Conservation (phyloP, 2,329 filamentous ascomycete species). For the Fusarium sp. region DNA sequence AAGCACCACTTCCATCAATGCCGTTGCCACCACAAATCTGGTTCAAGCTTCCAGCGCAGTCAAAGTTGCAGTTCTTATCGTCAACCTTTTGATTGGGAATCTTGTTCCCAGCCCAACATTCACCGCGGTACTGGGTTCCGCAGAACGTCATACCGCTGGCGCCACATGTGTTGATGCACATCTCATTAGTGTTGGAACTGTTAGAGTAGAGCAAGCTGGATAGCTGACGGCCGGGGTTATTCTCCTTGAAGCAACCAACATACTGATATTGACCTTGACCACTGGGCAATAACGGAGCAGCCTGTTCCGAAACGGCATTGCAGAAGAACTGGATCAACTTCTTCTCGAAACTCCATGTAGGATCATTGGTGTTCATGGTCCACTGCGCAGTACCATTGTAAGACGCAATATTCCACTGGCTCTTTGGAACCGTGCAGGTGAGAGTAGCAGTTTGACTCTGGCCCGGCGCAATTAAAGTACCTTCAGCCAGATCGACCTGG, state of each 20-base stretch:
- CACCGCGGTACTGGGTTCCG: conserved; percentile 64
- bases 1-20: conserved; percentile 54
- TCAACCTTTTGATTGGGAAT: conserved; percentile 62
- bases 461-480: conserved; percentile 64
- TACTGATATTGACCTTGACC: conserved; percentile 67
- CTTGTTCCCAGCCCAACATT: conserved; percentile 69
- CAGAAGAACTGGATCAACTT: conserved; percentile 68
- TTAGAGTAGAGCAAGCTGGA: conserved; percentile 59
- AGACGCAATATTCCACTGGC: conserved; percentile 69
- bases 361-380: conserved; percentile 72
- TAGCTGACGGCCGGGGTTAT: conserved; percentile 69
- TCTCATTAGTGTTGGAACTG: conserved; percentile 59
- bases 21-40: conserved; percentile 70
- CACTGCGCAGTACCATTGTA: conserved; percentile 65
- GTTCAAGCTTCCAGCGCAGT: conserved; percentile 64
- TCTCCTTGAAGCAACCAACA: conserved; percentile 69
- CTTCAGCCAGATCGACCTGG: conserved; percentile 71
- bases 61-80: conserved; percentile 66
- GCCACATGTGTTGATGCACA: conserved; percentile 63
- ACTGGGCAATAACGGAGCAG: conserved; percentile 61
- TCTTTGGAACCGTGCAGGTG: conserved; percentile 70
- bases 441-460: conserved; percentile 67
- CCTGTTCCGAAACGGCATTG: conserved; percentile 67
- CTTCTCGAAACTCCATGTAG: conserved; percentile 61
- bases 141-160: conserved; percentile 59